phyloP scores from a whole-genome alignment of 352 stramenopile genomes.

The Vaucheria bursata region DNA sequence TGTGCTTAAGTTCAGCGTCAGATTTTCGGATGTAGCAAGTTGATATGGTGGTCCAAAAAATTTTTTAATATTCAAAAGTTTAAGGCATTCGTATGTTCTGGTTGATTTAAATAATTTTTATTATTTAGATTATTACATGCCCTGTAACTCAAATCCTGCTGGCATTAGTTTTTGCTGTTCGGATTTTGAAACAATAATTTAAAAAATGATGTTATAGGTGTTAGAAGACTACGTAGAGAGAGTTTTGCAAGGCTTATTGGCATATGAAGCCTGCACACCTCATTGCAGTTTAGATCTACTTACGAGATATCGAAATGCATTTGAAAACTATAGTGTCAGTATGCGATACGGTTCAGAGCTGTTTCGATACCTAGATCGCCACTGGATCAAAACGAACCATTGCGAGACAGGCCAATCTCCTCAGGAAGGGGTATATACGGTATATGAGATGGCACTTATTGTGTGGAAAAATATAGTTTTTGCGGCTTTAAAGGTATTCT shows the following conservation, averaged over 20 bases:
- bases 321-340: conserved; percentile 35
- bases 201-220: too few relatives aligned
- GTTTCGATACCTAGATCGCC: conserved; percentile 43
- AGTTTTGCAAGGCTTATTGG: conserved; percentile 33
- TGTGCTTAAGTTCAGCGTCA: too few relatives aligned
- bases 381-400: conserved; percentile 43
- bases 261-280: conserved; percentile 20
- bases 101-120: too few relatives aligned
- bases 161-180: background rate
- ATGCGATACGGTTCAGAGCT: conserved; percentile 46
- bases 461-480: conserved; percentile 42
- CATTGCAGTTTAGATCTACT: conserved; percentile 27
- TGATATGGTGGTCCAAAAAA: too few relatives aligned
- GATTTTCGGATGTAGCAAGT: too few relatives aligned
- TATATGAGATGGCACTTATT: conserved; percentile 40
- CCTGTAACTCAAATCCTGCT: background rate
- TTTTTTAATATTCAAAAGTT: too few relatives aligned
- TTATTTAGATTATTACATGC: too few relatives aligned
- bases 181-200: background rate
- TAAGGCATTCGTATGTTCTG: too few relatives aligned
- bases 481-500: conserved; percentile 28
- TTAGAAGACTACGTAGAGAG: conserved; percentile 33
- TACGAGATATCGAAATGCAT: conserved; percentile 23
- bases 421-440: conserved; percentile 32
- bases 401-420: conserved; percentile 37